Evolutionary conservation across 164 flowering plant species (phyloP).

Genomic region (Euptelea pleiosperma): DNA sequence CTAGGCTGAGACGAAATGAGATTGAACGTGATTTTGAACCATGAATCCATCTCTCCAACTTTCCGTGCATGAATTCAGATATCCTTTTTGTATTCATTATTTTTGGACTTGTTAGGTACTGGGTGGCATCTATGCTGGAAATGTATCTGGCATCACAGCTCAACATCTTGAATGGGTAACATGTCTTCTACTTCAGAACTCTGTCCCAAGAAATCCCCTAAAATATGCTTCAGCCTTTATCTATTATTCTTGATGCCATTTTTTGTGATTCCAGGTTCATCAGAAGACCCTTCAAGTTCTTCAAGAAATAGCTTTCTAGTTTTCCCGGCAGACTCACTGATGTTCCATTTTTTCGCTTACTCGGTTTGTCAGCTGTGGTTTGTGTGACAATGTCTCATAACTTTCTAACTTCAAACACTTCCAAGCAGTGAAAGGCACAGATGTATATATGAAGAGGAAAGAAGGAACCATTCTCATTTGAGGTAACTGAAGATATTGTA

Average conservation of each 20-base stretch:
- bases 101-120: constrained; percentile 53
- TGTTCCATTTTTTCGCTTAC: neutral
- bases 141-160: constrained; percentile 80
- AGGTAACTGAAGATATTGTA: too few relatives aligned
- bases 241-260: neutral
- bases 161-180: constrained; percentile 97
- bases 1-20: too few relatives aligned
- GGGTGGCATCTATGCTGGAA: constrained; percentile 83
- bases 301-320: constrained; percentile 79
- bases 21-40: too few relatives aligned
- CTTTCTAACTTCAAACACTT: neutral
- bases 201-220: neutral
- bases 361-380: neutral
- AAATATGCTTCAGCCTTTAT: neutral
- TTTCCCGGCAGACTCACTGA: constrained; percentile 2
- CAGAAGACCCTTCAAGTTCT: constrained; percentile 87
- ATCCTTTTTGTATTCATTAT: neutral
- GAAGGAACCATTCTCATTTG: neutral
- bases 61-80: neutral
- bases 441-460: neutral
- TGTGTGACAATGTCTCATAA: neutral
- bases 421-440: neutral
- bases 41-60: too few relatives aligned
- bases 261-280: constrained; percentile 61
- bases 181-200: neutral